Base-by-base conservation (phyloP, 257 asterid genomes). In the Solanum microdontum region DNA sequence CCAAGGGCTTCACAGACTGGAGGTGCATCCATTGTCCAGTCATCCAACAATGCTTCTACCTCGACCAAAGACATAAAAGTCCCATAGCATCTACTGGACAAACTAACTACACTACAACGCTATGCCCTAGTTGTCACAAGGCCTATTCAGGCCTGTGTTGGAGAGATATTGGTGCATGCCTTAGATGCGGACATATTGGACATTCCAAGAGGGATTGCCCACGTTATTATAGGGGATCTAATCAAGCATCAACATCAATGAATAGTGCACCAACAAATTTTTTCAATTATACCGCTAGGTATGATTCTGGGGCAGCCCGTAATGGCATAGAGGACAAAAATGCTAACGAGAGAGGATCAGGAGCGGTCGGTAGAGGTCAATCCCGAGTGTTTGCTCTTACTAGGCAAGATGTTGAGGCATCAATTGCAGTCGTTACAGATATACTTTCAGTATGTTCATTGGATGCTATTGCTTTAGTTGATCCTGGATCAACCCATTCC, bases 241-340 rank as follows among this genome's bases (percentile, higher is more conserved):
- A 23, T 3, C 28, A 60, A 4, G 26, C 12, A 9, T 23, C 69
- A 23, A 60, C 12, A 23, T 60, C 28, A 7, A 60, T 8, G 28
- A 8, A 23, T 60, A 8, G 69, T 23, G 28, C 6, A 23, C 26
- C 2, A 0, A 60, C 2, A 60, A 23, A 3, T 9, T 8, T 6
- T 8, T 0, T 11, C 6, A 0, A 3, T 23, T 8, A 23, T 23
- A 0, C 69, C 0, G 0, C 6, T 60, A 23, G 19, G 11, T 21
- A 58, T 19, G n/a, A 19, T 58, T 58, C 1, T 19, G 11, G 11
- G 23, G 68, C 1, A 19, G 37, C 5, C 8, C 1, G 12, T 12
- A 33, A 33, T 33, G 76, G 23, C 3, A 3, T 3, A 7, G 0
- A 30, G 36, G 30, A 6, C 3, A 28, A 28, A 1, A 15, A 14